Base-by-base conservation (phyloP, 2,329 filamentous ascomycete species). In the Albophoma yamanashiensis region DNA sequence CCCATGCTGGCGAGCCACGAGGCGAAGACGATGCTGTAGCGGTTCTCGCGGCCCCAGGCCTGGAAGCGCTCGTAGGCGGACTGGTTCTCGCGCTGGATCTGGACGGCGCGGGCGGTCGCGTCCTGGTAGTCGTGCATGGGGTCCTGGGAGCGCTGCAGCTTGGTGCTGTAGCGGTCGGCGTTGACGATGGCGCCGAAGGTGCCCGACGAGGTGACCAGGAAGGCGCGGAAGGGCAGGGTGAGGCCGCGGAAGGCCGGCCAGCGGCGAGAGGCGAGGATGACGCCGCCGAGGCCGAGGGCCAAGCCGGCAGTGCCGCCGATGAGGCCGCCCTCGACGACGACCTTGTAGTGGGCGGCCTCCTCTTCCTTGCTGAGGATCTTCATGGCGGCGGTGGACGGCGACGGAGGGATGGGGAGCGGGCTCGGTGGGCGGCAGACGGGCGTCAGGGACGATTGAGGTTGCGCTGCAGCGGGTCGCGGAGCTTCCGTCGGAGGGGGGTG, bases 341-440 rank as follows among this genome's bases (percentile, higher is more conserved):
- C 79, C 72, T 80, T 78, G 83, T 95, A 96, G 82, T 97, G 92
- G 59, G 84, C 89, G 62, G 81, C 74, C 78, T 97, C 92, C 78
- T 97, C 91, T 84, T 97, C 91, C 74, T 93, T 91, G 68, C 89
- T 95, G 73, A 97, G 83, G 71, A 97, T 81, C 88, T 97, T 97
- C 94, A 97, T 99, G 64, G 57, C 81, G 75, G n/a, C n/a, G n/a
- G n/a, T n/a, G n/a, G n/a, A n/a, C n/a, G 34, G 12, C 50, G 50
- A 36, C 27, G 50, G 50, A 12, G 15, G 15, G 50, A 36, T 2
- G 17, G 4, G n/a, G 20, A 2, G 47, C 15, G 6, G 47, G 9
- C 8, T n/a, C 27, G 27, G 4, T 31, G 2, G 47, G 22, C 8
- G 47, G 47, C 20, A 11, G 25, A 47, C 4, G 45, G 31, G 4